These are phyloP conservation scores for Marchantia polymorpha DNA, from an alignment of 225 moss, liverwort and hornwort genomes.

Conservation along the genomic window DNA sequence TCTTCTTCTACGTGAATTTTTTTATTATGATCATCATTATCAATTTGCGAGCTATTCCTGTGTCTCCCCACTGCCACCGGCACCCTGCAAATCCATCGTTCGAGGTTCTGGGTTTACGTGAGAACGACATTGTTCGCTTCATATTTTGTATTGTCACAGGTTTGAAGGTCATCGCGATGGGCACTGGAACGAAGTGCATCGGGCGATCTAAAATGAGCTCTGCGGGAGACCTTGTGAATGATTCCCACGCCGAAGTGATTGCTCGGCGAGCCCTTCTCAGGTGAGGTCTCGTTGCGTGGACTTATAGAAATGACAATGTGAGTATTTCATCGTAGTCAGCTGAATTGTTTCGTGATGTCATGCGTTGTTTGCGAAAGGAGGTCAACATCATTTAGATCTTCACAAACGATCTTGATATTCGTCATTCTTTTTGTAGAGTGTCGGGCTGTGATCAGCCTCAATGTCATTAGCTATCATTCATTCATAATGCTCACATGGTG, in stretches of 20 bases:
- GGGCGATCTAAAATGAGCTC: constrained; percentile 71
- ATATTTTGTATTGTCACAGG: not conserved
- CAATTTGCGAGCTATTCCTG: not conserved
- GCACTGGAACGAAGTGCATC: constrained; percentile 91
- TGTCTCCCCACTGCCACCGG: too few species aligned
- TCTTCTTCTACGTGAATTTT: not conserved
- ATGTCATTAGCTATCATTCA: not conserved
- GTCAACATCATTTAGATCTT: not conserved
- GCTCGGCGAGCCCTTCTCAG: constrained; percentile 80
- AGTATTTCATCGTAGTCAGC: not conserved
- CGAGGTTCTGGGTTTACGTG: too few species aligned
- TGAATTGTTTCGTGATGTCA: not conserved
- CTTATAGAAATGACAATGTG: not conserved
- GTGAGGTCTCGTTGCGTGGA: constrained; percentile 25
- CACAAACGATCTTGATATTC: not conserved
- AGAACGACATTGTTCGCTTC: not conserved
- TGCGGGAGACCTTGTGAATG: constrained; percentile 76
- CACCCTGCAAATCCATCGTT: too few species aligned
- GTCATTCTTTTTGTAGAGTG: not conserved
- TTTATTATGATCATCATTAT: too few species aligned
- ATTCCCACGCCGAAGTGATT: constrained; percentile 89
- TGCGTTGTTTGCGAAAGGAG: not conserved
- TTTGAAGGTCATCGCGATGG: constrained; percentile 62
- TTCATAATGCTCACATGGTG: not conserved
- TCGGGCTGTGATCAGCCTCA: not conserved